Evolutionary conservation across 2,329 filamentous ascomycete species (phyloP), one percentile per base, ranked within the genome.

Genomic region (Biscogniauxia sp.): DNA sequence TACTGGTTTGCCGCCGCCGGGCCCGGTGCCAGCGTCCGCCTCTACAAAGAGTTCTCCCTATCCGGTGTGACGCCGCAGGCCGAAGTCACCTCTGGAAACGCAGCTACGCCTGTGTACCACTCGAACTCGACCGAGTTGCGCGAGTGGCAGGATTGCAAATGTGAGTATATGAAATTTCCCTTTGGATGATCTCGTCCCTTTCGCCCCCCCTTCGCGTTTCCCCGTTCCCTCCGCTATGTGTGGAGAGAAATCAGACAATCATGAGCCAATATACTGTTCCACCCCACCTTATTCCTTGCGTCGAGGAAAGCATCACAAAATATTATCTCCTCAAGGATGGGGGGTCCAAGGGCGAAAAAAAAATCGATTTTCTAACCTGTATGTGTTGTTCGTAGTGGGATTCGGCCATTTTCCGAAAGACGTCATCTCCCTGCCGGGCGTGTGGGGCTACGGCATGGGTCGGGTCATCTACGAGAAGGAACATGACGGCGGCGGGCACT

Each of bases 1-100:
- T 93, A 93, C 72, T 85, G 82, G 68, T 93, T 93, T 75, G 88
- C 84, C 13, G 81, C 76, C 0, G 87, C 88, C 1, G 89, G 90
- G 0, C 84, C 90, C 13, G 62, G 84, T 2, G 87, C 90, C 0
- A 85, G 83, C 59, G 69, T 85, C 6, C 74, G 87, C 8, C 89
- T 93, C 41, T 94, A 94, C 74, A 92, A 92, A 66, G 90, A 93
- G 72, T 74, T 78, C 15, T 32, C 9, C 28, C 3, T 13, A 1
- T 3, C 7, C 28, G 0, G 72, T 68, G 5, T 84, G 86, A 5
- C 85, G 86, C 61, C 68, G 74, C 20, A 87, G 84, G 0, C 85
- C 84, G 0, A 83, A 88, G 0, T 23, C 23, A 23, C 23, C 5
- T 23, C 23, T 23, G 23, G 59, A 57, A 64, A 49, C 55, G 59